phyloP scores from a whole-genome alignment of 805 yeast genomes.

The Cyberlindnera suaveolens region DNA sequence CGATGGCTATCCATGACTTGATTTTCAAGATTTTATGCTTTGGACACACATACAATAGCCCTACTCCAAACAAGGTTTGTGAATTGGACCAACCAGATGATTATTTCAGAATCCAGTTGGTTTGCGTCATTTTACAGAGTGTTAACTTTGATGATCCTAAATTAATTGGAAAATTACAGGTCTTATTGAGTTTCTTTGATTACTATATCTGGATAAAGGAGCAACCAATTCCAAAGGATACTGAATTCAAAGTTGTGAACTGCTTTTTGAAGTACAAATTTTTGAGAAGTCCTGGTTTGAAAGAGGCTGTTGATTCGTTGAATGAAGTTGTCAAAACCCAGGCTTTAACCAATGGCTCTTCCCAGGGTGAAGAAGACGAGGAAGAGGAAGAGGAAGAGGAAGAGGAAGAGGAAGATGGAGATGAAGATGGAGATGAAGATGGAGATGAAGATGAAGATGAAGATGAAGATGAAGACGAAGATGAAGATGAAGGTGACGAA shows the following conservation, averaged over 20 bases:
- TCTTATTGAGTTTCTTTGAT: conserved; percentile 57
- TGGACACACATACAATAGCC: conserved; percentile 61
- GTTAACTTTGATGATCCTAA: conserved; percentile 16
- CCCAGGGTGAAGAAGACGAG: conserved; percentile 19
- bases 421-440: conserved; percentile 17
- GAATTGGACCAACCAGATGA: conserved; percentile 59
- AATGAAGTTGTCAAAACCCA: conserved; percentile 23
- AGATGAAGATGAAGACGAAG: conserved; percentile 18
- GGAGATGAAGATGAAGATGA: conserved; percentile 26
- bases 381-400: conserved; percentile 19
- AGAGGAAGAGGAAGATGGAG: conserved; percentile 11
- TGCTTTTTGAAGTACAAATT: conserved; percentile 34
- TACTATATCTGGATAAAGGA: conserved; percentile 60
- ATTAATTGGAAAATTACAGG: conserved; percentile 23
- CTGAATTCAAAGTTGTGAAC: conserved; percentile 45
- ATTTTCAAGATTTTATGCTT: conserved; percentile 51
- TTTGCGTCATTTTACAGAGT: conserved; percentile 36
- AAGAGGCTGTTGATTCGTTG: conserved; percentile 39
- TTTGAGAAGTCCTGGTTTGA: conserved; percentile 30
- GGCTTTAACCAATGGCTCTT: conserved; percentile 1
- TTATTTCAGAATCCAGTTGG: conserved; percentile 63
- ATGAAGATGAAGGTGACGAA: conserved; percentile 23
- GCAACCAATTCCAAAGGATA: conserved; percentile 58
- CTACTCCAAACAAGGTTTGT: conserved; percentile 35
- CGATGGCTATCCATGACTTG: conserved; percentile 42